phyloP scores from a whole-genome alignment of 441 rosid species.

The Breynia disticha region DNA sequence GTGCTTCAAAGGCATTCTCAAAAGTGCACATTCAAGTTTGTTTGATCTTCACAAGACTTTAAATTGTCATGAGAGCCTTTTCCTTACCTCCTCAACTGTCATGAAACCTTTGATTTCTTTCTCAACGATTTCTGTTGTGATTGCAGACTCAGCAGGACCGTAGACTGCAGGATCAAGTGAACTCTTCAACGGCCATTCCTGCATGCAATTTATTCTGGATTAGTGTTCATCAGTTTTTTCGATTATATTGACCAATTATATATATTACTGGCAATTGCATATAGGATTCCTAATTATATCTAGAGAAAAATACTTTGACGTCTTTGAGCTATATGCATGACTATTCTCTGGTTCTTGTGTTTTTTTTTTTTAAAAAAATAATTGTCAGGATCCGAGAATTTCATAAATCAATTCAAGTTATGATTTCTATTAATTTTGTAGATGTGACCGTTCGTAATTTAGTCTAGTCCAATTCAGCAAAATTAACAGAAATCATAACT shows the following conservation, averaged over 20 bases:
- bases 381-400: no score
- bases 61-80: neutral
- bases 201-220: no score
- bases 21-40: neutral
- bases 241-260: no score
- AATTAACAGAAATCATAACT: no score
- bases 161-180: conserved; percentile 48
- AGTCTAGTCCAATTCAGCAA: no score
- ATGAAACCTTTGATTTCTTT: conserved; percentile 36
- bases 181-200: conserved; percentile 78
- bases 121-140: conserved; percentile 41
- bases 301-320: neutral
- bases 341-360: neutral
- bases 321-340: no score
- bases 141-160: conserved; percentile 48
- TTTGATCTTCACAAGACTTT: neutral
- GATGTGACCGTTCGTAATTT: no score
- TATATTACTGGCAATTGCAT: neutral
- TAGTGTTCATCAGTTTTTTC: no score
- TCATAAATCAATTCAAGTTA: no score
- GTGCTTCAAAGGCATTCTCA: neutral
- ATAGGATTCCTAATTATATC: neutral
- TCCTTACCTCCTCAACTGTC: conserved; percentile 50
- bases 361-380: no score
- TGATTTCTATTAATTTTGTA: no score